Evolutionary conservation across 176 grass and related monocot genomes (phyloP).

Genomic region (Cenchrus americanus): DNA sequence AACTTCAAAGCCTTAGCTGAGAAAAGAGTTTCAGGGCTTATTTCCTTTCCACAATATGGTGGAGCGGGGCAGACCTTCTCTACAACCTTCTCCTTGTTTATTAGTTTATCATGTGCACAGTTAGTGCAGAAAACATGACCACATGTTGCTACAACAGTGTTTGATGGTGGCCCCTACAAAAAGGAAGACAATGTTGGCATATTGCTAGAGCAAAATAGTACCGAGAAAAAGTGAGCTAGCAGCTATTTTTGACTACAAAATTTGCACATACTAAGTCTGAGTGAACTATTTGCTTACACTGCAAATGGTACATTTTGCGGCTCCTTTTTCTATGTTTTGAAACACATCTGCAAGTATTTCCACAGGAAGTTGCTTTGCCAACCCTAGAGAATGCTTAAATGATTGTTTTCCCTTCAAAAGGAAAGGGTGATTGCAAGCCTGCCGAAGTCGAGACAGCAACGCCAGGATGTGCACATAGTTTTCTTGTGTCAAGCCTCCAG

Average conservation of each 20-base stretch:
- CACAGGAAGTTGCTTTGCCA: conserved; percentile 71
- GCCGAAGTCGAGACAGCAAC: conserved; percentile 76
- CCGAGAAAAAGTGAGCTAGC: not conserved
- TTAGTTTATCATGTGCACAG: conserved; percentile 48
- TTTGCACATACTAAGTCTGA: not conserved
- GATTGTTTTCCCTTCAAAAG: conserved; percentile 65
- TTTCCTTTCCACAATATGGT: conserved; percentile 48
- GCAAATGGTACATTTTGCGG: conserved; percentile 67
- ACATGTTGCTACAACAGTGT: conserved; percentile 69
- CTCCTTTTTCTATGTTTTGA: conserved; percentile 53
- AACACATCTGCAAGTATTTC: conserved; percentile 63
- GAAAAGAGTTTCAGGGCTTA: conserved; percentile 61
- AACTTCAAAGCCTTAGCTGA: conserved; percentile 58
- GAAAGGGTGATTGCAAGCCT: conserved; percentile 86
- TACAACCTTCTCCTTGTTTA: not conserved
- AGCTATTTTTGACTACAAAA: not conserved
- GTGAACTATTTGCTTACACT: conserved; percentile 58
- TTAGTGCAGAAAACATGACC: conserved; percentile 87
- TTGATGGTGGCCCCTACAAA: conserved; percentile 68
- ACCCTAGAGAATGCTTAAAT: conserved; percentile 52
- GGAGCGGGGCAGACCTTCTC: conserved; percentile 49
- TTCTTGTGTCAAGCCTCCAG: conserved; percentile 45
- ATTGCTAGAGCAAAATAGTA: not conserved
- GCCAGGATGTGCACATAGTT: conserved; percentile 89
- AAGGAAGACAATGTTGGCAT: not conserved